Conservation (phyloP, 805 yeast species). For the Suhomyces sp. region DNA sequence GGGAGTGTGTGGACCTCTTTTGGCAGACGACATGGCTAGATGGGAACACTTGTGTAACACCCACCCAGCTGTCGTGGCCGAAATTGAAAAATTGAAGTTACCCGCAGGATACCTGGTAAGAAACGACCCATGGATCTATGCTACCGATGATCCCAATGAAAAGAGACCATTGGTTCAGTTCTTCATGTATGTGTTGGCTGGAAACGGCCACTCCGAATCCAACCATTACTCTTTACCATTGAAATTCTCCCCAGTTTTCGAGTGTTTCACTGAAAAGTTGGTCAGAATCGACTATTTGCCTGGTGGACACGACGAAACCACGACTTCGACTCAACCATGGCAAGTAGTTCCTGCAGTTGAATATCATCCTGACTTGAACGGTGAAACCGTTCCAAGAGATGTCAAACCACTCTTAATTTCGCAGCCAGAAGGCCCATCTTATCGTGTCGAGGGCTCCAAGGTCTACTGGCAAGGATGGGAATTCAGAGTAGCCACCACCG, state of each 20-base stretch:
- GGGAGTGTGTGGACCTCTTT: constrained; percentile 68
- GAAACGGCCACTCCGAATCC: constrained; percentile 62
- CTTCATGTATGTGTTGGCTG: constrained; percentile 68
- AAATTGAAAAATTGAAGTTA: constrained; percentile 62
- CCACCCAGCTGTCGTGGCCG: constrained; percentile 61
- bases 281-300: constrained; percentile 74
- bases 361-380: constrained; percentile 69
- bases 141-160: constrained; percentile 65
- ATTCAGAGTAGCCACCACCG: constrained; percentile 65
- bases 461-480: constrained; percentile 84
- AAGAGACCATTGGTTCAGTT: constrained; percentile 64
- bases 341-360: constrained; percentile 58
- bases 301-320: constrained; percentile 62
- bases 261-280: constrained; percentile 55
- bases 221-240: constrained; percentile 76
- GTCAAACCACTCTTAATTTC: constrained; percentile 64
- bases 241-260: constrained; percentile 71
- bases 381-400: constrained; percentile 48
- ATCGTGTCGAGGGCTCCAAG: constrained; percentile 54
- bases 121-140: constrained; percentile 85
- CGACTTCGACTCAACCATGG: constrained; percentile 59
- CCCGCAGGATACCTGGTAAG: constrained; percentile 55
- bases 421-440: constrained; percentile 83
- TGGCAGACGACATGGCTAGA: constrained; percentile 59
- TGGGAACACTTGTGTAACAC: constrained; percentile 49